Base-by-base conservation (phyloP, 441 rosid genomes). In the Caryocar brasiliense region DNA sequence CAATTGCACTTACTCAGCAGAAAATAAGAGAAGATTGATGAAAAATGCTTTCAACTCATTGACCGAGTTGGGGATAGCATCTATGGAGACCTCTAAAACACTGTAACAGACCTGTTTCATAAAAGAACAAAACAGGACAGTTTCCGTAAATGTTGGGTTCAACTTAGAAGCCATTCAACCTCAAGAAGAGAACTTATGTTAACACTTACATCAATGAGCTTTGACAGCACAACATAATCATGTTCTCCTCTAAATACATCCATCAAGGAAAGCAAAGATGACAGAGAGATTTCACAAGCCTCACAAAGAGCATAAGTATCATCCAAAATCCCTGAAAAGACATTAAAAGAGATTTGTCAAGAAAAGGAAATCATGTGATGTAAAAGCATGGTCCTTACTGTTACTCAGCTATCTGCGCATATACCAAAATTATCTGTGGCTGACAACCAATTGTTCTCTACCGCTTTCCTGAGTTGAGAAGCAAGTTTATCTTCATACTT, bases 401-500 rank as follows among this genome's bases (percentile, higher is more conserved):
- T n/a, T n/a, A n/a, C n/a, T n/a, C n/a, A n/a, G n/a, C n/a, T n/a
- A n/a, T n/a, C n/a, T 33, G 4, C 26, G 34, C 26, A 22, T 55
- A 13, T 55, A 70, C 79, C 75, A 11, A 51, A 53, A 60, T 62
- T 69, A 36, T 69, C 73, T 2, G 67, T 1, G 14, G 73, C 62
- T 1, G 62, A 63, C 45, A 69, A 46, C 54, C 23, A 37, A 25
- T 71, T 58, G 53, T 42, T 33, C 42, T 55, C 58, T 19, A 64
- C 41, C 10, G 78, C 74, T 48, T 58, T 58, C 48, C 58, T 51
- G 19, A 68, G 50, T 40, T 28, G 51, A 51, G 66, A 48, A 49
- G 65, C 56, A 33, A 74, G 75, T 35, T 56, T 39, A 6, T 74
- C 56, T 23, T 60, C 73, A 36, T 69, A 74, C 33, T 49, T 60